These are phyloP conservation scores for Penicillium desertorum DNA, from an alignment of 495 filamentous ascomycete genomes.

Conservation along the genomic window DNA sequence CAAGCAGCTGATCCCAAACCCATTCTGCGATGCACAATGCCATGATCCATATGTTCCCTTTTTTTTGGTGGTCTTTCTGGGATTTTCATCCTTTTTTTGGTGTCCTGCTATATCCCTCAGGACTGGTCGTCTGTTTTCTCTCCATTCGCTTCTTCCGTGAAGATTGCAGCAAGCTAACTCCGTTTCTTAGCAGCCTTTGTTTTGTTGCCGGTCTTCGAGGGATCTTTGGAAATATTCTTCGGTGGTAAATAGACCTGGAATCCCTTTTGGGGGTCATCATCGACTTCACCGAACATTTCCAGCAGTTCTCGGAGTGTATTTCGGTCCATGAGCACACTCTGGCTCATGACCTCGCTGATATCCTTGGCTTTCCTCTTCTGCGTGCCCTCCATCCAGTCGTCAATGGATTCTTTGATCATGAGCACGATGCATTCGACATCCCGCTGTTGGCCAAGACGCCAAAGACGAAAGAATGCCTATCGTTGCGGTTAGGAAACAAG, in stretches of 20 bases:
- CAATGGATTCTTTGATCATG: not conserved
- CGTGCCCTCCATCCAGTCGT: not conserved
- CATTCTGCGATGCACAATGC: not conserved
- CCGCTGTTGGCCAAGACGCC: constrained; percentile 1
- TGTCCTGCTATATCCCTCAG: too few relatives aligned
- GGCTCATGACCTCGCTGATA: not conserved
- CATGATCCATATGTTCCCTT: not conserved
- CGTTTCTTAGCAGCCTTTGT: not conserved
- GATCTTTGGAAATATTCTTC: not conserved
- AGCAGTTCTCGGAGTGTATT: not conserved
- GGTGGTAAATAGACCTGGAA: not conserved
- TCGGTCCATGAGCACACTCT: not conserved
- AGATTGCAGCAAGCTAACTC: not conserved
- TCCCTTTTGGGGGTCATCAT: not conserved
- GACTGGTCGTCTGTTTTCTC: too few relatives aligned
- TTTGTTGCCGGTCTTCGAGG: not conserved
- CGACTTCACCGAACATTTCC: constrained; percentile 1
- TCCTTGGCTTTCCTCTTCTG: not conserved
- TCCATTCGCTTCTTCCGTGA: not conserved
- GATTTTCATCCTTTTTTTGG: not conserved
- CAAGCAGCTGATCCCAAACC: not conserved
- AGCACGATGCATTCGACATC: constrained; percentile 1
- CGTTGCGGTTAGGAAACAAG: not conserved
- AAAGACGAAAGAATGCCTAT: constrained; percentile 3
- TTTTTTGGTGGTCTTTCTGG: not conserved